These are phyloP conservation scores for Zymoseptoria ardabiliae DNA, from an alignment of 2,329 filamentous ascomycete species.

Conservation along the genomic window DNA sequence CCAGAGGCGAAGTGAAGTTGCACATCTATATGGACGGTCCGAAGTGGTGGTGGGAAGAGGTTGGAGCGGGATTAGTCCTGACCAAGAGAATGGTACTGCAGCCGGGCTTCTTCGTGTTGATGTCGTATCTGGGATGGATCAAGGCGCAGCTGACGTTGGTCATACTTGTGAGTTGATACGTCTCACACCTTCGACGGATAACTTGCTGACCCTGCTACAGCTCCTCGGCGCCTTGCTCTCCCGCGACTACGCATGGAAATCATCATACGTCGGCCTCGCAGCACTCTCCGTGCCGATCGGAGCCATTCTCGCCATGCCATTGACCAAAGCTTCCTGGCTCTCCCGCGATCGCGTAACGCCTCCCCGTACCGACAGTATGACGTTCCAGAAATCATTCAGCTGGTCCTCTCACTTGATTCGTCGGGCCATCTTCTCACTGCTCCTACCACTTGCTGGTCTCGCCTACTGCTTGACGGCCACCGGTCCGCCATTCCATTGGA, in stretches of 20 bases:
- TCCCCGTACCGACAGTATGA: slow-evolving; percentile 59
- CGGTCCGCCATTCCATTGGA: slow-evolving; percentile 53
- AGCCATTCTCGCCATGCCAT: slow-evolving; percentile 61
- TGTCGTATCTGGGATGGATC: slow-evolving; percentile 70
- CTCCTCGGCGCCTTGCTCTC: slow-evolving; percentile 65
- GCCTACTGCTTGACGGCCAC: slow-evolving; percentile 61
- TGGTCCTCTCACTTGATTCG: slow-evolving; percentile 69
- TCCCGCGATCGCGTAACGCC: slow-evolving; percentile 55
- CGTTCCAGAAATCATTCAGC: slow-evolving; percentile 55
- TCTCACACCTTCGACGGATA: background rate
- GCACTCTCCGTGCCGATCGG: slow-evolving; percentile 61
- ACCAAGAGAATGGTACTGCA: slow-evolving; percentile 65
- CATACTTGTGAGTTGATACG: slow-evolving; percentile 50
- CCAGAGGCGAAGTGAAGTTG: slow-evolving; percentile 68
- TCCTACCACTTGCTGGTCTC: slow-evolving; percentile 59
- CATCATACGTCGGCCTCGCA: slow-evolving; percentile 59
- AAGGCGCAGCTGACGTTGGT: slow-evolving; percentile 69
- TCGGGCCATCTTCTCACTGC: slow-evolving; percentile 58
- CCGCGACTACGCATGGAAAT: slow-evolving; percentile 56
- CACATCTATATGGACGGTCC: slow-evolving; percentile 65
- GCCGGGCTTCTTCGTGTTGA: slow-evolving; percentile 63
- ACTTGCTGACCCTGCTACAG: slow-evolving; percentile 27
- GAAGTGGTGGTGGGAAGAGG: slow-evolving; percentile 69
- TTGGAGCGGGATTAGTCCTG: slow-evolving; percentile 61
- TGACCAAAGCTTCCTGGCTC: slow-evolving; percentile 64